Evolutionary conservation across 805 yeast genomes (phyloP), one percentile per base, ranked within the genome.

Genomic region (Ogataea kodamae): DNA sequence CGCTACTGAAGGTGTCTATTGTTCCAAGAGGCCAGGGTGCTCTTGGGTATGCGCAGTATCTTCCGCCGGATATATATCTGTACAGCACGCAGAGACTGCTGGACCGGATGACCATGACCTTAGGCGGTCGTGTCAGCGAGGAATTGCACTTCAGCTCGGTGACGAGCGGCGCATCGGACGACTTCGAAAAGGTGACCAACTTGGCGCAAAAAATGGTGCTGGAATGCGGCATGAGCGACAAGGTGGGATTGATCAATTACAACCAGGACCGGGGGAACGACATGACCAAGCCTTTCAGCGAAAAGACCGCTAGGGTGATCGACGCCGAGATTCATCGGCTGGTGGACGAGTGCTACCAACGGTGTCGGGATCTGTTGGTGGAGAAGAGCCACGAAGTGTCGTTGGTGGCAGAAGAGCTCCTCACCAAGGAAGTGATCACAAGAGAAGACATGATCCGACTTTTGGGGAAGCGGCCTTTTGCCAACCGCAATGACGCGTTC

Each of bases 11-110:
- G 61, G 96, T 88, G n/a, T 82, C 95, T 13, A 88, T 88, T 48
- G 85, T 88, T 42, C 97, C 97, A 37, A 77, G 95, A 60, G 96
- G 96, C 14, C 85, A 83, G 59, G 96, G 95, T 31, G 95, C 96
- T 9, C 67, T 88, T 36, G 97, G 97, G n/a, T 88, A 89, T 58
- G 96, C 97, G 3, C 96, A 89, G 61, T 85, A 88, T 54, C 68
- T 89, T 43, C 97, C 97, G 11, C 85, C 88, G 18, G 97, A 89
- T 59, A 82, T 81, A 50, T 85, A 83, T 46, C 70, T 88, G 49
- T 71, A 84, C 37, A 74, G 87, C 18, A 77, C 79, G 28, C 80
- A 81, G 51, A 92, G 89, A 55, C 75, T 83, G 50, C 60, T 62
- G 46, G 90, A 89, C 59, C 70, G 94, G 45, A 88, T 89, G 88